A percentile compares a stretch with the other conserved stretches of the same genome.
Conservation (phyloP, 345 rosid species). For the Hypericum androsaemum region DNA sequence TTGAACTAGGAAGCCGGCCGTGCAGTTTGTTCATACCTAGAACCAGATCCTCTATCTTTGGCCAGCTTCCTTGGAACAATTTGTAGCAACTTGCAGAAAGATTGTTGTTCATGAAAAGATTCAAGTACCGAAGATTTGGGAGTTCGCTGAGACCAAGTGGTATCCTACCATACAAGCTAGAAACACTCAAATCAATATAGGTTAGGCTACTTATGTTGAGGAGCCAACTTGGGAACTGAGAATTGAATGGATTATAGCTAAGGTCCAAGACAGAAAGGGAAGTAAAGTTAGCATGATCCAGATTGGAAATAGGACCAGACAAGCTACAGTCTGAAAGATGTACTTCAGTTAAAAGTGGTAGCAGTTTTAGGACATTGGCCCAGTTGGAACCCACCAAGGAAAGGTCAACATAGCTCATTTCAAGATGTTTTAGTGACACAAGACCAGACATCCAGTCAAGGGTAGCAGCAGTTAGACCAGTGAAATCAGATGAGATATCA, state of each 20-base stretch:
- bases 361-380: too few relatives aligned
- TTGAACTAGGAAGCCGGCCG: slow-evolving; percentile 31
- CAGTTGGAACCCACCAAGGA: not conserved
- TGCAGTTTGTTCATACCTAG: slow-evolving; percentile 24
- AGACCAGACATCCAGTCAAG: slow-evolving; percentile 2
- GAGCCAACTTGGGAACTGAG: slow-evolving; percentile 3
- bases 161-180: not conserved
- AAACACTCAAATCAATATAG: not conserved
- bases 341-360: too few relatives aligned
- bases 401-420: not conserved
- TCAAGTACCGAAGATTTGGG: slow-evolving; percentile 21
- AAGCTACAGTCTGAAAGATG: too few relatives aligned
- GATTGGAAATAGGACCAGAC: too few relatives aligned
- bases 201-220: not conserved
- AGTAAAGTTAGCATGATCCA: not conserved
- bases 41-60: slow-evolving; percentile 21
- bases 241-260: not conserved
- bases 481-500: not conserved
- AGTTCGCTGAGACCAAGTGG: slow-evolving; percentile 21
- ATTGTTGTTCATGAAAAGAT: slow-evolving; percentile 21
- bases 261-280: slow-evolving; percentile 1
- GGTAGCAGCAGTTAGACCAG: not conserved
- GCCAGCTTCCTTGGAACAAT: slow-evolving; percentile 30
- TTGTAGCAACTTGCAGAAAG: slow-evolving; percentile 34
- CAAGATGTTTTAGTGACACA: not conserved